A percentile compares a stretch with the other conserved stretches of the same genome.
These are phyloP conservation scores for Castanea sativa DNA, from an alignment of 306 rosid species.

Conservation along the genomic window DNA sequence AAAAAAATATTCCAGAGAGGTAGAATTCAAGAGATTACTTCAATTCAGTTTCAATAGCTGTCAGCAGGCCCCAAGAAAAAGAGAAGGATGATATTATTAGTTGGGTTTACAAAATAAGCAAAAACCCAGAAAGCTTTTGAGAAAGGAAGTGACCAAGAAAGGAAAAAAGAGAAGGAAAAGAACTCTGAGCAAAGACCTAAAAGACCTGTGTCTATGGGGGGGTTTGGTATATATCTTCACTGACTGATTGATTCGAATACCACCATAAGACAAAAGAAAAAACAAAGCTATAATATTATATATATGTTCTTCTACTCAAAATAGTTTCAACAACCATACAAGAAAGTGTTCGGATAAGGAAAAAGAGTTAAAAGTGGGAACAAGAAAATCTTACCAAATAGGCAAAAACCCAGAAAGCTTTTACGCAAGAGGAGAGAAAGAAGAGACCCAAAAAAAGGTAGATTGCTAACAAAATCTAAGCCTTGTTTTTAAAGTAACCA, in stretches of 20 bases:
- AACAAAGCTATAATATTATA: background rate
- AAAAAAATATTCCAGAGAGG: background rate
- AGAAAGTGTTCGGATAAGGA: constrained; percentile 17
- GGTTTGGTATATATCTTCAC: background rate
- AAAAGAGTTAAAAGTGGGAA: background rate
- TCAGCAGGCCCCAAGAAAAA: background rate
- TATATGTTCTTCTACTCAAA: background rate
- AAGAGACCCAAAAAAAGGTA: background rate
- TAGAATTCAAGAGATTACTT: background rate
- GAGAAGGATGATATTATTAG: background rate
- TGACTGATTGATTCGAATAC: constrained; percentile 7
- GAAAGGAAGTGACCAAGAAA: background rate
- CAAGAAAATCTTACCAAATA: constrained; percentile 3
- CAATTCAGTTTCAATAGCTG: background rate
- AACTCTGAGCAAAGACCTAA: background rate
- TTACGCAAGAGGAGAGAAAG: background rate
- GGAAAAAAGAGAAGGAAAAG: constrained; percentile 5
- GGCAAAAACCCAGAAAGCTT: background rate
- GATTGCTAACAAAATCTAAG: background rate
- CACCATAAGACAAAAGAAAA: background rate
- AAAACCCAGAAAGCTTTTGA: constrained; percentile 12
- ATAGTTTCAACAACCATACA: background rate
- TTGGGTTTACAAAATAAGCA: background rate
- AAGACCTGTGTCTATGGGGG: background rate
- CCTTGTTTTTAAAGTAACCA: background rate